Evolutionary conservation across 805 yeast genomes (phyloP), one percentile per base, ranked within the genome.

Genomic region (Kluyveromyces wickerhamii): DNA sequence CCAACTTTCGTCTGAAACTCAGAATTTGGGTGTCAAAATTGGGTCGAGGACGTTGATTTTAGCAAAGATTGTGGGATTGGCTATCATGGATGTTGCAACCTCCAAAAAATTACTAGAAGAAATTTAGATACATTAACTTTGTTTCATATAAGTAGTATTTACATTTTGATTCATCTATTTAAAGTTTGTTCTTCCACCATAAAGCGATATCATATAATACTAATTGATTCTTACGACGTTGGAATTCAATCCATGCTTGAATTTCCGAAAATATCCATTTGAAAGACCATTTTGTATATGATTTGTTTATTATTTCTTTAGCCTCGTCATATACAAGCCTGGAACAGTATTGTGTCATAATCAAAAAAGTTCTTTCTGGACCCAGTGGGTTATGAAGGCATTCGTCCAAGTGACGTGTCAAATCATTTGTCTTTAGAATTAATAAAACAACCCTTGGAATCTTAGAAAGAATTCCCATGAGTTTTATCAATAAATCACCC

Each of bases 291-390:
- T 39, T 48, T 2, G 24, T 30, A 37, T 38, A 41, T 4, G 35
- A 22, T 8, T 25, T 20, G 32, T 45, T 45, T 8, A 49, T 46
- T 13, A 37, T 35, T 39, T 77, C 84, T 13, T 59, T 51, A 3
- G 72, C 70, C 49, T 85, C 95, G n/a, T 67, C 68, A 47, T 74
- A 83, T 1, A 85, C 89, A 0, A 86, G 74, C 16, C 64, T 62
- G 0, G 96, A 88, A 63, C 97, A 92, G 56, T 92, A 89, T 21
- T 75, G 73, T 2, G 95, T 92, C 80, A 92, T 71, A 27, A 92
- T 85, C 44, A 88, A 61, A 45, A 92, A 89, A 0, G 95, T 82
- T 32, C 95, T 66, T 51, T 84, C 89, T 5, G 83, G 79, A 0
- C 97, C 96, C 29, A 88, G 60, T 1, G 96, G 94, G 41, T 78